These are phyloP conservation scores for Exutisphaerella laricina DNA, from an alignment of 2,329 filamentous ascomycete species.

Conservation along the genomic window DNA sequence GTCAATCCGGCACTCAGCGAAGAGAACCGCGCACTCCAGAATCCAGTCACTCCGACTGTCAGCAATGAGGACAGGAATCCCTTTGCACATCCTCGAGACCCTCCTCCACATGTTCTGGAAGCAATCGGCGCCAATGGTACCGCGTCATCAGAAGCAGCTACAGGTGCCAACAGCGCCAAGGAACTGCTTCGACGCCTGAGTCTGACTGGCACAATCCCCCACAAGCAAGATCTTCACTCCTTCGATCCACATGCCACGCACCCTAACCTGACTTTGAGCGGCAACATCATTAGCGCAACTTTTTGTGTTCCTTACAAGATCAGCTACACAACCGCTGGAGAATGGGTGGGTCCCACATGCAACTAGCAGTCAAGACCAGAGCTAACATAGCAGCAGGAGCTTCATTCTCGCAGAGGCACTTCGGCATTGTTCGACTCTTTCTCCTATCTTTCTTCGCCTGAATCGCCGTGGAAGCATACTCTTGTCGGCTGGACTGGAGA, in stretches of 20 bases:
- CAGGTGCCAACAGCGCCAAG: conserved; percentile 43
- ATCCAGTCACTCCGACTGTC: conserved; percentile 25
- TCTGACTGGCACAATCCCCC: conserved; percentile 34
- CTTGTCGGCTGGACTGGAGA: conserved; percentile 95
- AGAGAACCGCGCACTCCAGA: conserved; percentile 14
- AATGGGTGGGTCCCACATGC: conserved; percentile 47
- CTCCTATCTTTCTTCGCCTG: conserved; percentile 75
- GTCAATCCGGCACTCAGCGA: conserved; percentile 16
- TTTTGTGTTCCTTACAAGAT: conserved; percentile 60
- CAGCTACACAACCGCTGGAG: conserved; percentile 45
- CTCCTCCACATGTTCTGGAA: conserved; percentile 20
- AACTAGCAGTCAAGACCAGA: background rate
- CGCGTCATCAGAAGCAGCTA: conserved; percentile 38
- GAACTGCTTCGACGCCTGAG: conserved; percentile 52
- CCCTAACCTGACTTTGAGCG: conserved; percentile 54
- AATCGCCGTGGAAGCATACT: conserved; percentile 83
- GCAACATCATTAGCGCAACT: conserved; percentile 58
- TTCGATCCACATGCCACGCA: conserved; percentile 52
- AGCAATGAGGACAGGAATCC: conserved; percentile 17
- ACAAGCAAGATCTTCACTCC: conserved; percentile 39
- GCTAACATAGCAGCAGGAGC: conserved; percentile 49
- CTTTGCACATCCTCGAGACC: conserved; percentile 9
- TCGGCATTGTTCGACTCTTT: conserved; percentile 92
- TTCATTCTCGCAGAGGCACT: conserved; percentile 73
- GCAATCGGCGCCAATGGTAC: conserved; percentile 17